These are phyloP conservation scores for Mycena epipterygia DNA, from an alignment of 768 basidiomycete genomes.

Conservation along the genomic window DNA sequence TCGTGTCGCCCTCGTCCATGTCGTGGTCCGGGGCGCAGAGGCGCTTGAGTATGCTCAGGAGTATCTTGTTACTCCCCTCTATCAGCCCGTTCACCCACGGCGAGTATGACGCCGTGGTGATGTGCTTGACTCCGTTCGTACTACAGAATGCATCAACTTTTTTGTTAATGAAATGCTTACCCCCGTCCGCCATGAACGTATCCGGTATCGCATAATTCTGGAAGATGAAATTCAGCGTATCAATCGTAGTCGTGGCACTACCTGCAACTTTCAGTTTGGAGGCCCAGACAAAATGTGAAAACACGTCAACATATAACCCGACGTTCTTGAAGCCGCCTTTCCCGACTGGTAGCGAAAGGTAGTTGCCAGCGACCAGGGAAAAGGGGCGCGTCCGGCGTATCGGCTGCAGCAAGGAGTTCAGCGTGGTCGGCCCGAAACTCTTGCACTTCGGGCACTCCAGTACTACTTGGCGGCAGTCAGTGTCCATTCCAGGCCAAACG, in stretches of 20 bases:
- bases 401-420: slow-evolving; percentile 32
- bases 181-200: background rate
- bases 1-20: too few species aligned
- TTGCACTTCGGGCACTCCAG: too few species aligned
- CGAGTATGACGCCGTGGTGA: too few species aligned
- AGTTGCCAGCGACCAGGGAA: background rate
- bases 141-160: background rate
- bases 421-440: too few species aligned
- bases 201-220: background rate
- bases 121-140: too few species aligned
- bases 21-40: too few species aligned
- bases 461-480: too few species aligned
- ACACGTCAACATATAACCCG: background rate
- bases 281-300: background rate
- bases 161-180: background rate
- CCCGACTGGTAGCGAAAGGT: background rate
- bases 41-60: too few species aligned
- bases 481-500: too few species aligned
- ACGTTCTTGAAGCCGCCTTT: background rate
- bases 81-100: too few species aligned
- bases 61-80: too few species aligned
- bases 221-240: background rate
- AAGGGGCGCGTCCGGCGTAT: background rate
- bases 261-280: background rate
- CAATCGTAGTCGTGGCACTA: background rate